Evolutionary conservation across 371 early-diverging fungal species (phyloP), one percentile per base, ranked within the genome.

Genomic region (Mucor irregularis): DNA sequence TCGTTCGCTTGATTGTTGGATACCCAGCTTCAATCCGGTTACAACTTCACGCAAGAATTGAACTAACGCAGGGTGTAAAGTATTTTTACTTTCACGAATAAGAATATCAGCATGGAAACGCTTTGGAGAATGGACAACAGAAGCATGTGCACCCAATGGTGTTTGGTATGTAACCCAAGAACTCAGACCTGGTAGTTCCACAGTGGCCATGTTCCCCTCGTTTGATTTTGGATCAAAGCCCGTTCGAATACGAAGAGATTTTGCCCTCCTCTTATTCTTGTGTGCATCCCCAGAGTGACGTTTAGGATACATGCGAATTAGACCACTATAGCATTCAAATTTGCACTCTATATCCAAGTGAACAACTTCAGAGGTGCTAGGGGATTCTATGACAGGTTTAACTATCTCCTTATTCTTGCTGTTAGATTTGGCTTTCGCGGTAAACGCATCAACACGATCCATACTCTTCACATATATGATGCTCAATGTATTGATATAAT

Each of bases 1-100:
- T 22, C 78, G 58, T 31, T 76, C 76, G 37, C 74, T 74, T 8
- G 74, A 64, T 54, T 76, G 63, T 47, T 84, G 83, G 38, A 87
- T 80, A 5, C 90, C 84, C 47, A 84, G 45, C 49, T 87, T 87
- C 26, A 92, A 69, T 10, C 85, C 87, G 2, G 83, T 66, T 4
- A 78, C 68, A 4, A 89, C 72, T 34, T 92, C 90, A 48, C 80
- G 76, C 53, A 89, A 76, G 62, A 93, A 91, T 13, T 81, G 81
- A 2, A 91, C 78, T 17, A 91, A 69, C 0, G 89, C 84, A 1
- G 93, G 93, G 54, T 89, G 86, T n/a, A 93, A 62, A 1, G 76
- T 81, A 53, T 93, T 93, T 34, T 85, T 79, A 50, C 91, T 90
- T 25, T 89, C 83, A 58, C 86, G 89, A 50, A 93, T 86, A 37